Base-by-base conservation (phyloP, 2,329 filamentous ascomycete species). In the Beauveria sp. region DNA sequence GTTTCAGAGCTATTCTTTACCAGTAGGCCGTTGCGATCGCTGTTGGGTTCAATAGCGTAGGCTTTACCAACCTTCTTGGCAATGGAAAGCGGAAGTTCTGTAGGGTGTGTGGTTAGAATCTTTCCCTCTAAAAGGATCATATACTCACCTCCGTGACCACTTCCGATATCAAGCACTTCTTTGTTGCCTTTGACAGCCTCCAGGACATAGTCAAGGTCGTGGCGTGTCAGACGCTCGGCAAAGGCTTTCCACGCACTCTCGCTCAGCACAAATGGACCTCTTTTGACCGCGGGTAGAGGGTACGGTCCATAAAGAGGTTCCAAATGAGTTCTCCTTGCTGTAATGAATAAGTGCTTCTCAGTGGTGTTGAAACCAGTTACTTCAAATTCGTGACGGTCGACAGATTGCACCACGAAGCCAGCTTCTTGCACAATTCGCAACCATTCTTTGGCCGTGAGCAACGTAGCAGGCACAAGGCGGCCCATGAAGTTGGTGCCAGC, bases 41-140 rank as follows among this genome's bases (percentile, higher is more conserved):
- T n/a, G 45, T 60, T 57, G 12, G 62, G 57, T 24, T 58, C 30
- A 34, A 58, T 47, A 18, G 58, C 45, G 6, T 58, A 58, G 6
- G 55, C 45, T 22, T 49, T 50, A 16, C 55, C 55, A 10, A 26
- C 22, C 20, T 40, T 28, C 46, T 58, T 50, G 1, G 55, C 55
- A 58, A 58, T 58, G 16, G 20, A 43, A 16, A 16, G 20, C 12
- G 56, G 30, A 38, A 50, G 49, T n/a, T 55, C 55, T 61, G 53
- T 53, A 30, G 12, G 14, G 34, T 38, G 34, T 14, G 34, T 38
- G 34, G 12, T 24, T 7, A 26, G 51, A 20, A n/a, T 34, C 6
- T 20, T 28, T 12, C 2, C 34, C 5, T 20, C 26, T 26, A 16
- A 24, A 24, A 4, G 3, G 5, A n/a, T 9, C 9, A 22, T 6